Conservation (phyloP, 345 rosid genomes). For the Leavenworthia alabamica region DNA sequence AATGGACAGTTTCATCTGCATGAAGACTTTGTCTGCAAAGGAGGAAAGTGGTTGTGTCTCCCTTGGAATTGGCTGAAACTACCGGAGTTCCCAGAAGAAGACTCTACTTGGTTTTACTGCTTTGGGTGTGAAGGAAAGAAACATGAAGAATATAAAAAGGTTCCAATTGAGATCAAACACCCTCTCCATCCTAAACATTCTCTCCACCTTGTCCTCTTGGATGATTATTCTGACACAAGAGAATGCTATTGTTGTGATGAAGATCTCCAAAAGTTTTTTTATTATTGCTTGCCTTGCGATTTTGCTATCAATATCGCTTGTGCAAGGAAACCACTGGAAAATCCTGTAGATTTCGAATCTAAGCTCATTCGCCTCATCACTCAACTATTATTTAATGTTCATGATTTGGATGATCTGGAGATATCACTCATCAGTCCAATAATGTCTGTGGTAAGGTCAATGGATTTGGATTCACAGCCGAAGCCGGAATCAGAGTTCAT, state of each 20-base stretch:
- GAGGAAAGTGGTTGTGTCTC: not conserved
- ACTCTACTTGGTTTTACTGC: not conserved
- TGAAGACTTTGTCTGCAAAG: no score
- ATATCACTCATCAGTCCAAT: not conserved
- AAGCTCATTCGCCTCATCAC: no score
- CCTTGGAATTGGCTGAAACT: not conserved
- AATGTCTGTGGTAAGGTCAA: not conserved
- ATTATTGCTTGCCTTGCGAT: not conserved
- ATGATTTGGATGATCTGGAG: no score
- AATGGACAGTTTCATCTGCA: not conserved
- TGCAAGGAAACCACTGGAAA: not conserved
- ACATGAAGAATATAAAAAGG: no score
- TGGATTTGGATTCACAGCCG: no score
- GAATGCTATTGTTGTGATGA: not conserved
- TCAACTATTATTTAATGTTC: not conserved
- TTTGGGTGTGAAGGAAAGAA: not conserved
- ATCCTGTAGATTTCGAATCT: no score
- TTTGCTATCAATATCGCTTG: not conserved
- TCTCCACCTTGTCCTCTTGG: not conserved
- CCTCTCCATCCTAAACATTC: not conserved
- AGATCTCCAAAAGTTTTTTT: not conserved
- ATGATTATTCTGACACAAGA: rapidly evolving
- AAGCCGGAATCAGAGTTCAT: not conserved
- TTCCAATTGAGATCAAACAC: no score
- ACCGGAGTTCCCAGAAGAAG: not conserved